These are phyloP conservation scores for Malus hybrid DNA, from an alignment of 331 rosid genomes.

Conservation along the genomic window DNA sequence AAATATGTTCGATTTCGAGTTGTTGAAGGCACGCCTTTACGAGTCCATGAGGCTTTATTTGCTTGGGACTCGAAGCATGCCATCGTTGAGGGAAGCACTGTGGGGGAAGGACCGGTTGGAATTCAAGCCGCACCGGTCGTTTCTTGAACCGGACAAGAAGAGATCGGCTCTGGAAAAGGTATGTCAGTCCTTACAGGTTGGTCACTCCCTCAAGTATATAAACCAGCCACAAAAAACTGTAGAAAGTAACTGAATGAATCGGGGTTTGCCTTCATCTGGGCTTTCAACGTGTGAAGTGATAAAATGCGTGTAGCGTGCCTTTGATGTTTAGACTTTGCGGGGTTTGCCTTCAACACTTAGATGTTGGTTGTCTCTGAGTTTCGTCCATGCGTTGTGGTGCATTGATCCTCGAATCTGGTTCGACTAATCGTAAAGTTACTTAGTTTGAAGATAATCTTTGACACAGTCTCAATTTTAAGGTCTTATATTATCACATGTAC, in stretches of 20 bases:
- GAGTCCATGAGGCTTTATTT: constrained; percentile 79
- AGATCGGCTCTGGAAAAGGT: constrained; percentile 31
- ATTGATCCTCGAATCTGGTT: neutral
- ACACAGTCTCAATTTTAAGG: too few species aligned
- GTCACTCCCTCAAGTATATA: too few species aligned
- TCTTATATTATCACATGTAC: neutral
- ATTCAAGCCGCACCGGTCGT: constrained; percentile 79
- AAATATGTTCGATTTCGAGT: constrained; percentile 26
- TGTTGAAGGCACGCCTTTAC: constrained; percentile 63
- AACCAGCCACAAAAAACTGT: too few species aligned
- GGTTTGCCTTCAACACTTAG: neutral
- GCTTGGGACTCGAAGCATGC: constrained; percentile 96
- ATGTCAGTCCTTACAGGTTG: neutral
- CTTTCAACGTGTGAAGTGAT: neutral
- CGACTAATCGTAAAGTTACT: neutral
- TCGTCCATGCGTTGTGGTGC: neutral
- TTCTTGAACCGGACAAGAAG: constrained; percentile 29
- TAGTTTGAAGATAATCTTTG: too few species aligned
- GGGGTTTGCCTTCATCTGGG: neutral
- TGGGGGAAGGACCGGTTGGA: constrained; percentile 78
- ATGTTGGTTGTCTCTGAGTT: neutral
- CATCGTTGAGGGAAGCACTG: constrained; percentile 36
- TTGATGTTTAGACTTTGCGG: neutral
- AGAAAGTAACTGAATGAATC: neutral
- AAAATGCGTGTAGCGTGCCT: neutral